A percentile compares a stretch with the other conserved stretches of the same genome.
Conservation (phyloP, 257 asterid genomes). For the Solanum habrochaites region DNA sequence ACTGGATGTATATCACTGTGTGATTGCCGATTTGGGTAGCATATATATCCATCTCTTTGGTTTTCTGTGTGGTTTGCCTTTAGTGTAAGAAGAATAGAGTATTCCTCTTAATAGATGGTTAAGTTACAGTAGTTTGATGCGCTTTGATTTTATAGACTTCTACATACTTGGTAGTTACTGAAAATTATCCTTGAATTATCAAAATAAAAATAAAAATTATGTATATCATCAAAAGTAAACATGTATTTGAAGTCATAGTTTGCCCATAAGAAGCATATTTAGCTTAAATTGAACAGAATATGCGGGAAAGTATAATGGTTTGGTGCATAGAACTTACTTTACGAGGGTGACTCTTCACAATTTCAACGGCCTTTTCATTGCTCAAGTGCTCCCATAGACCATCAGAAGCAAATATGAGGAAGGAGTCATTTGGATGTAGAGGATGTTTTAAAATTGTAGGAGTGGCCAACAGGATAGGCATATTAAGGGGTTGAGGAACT, state of each 20-base stretch:
- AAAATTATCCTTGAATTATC: not conserved
- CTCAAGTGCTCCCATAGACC: constrained; percentile 36
- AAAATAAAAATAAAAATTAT: not conserved
- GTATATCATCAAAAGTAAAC: not conserved
- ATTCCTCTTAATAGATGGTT: not conserved
- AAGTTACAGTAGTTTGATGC: not conserved
- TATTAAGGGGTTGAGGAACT: constrained; percentile 18
- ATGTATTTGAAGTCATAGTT: not conserved
- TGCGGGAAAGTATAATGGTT: not conserved
- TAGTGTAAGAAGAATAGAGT: not conserved
- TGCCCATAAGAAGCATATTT: not conserved
- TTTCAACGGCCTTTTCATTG: constrained; percentile 23
- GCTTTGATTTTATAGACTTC: not conserved
- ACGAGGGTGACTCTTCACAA: constrained; percentile 21
- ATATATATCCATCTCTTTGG: not conserved
- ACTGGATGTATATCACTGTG: not conserved
- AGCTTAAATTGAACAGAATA: not conserved
- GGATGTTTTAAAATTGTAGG: constrained; percentile 19
- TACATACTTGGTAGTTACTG: not conserved
- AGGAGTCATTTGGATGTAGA: constrained; percentile 25
- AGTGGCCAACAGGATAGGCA: constrained; percentile 24
- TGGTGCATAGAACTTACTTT: constrained; percentile 9
- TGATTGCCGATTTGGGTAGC: not conserved
- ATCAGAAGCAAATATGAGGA: constrained; percentile 29
- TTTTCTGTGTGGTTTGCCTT: not conserved